Evolutionary conservation across 495 filamentous ascomycete species (phyloP).

Genomic region (Neurospora sp.): DNA sequence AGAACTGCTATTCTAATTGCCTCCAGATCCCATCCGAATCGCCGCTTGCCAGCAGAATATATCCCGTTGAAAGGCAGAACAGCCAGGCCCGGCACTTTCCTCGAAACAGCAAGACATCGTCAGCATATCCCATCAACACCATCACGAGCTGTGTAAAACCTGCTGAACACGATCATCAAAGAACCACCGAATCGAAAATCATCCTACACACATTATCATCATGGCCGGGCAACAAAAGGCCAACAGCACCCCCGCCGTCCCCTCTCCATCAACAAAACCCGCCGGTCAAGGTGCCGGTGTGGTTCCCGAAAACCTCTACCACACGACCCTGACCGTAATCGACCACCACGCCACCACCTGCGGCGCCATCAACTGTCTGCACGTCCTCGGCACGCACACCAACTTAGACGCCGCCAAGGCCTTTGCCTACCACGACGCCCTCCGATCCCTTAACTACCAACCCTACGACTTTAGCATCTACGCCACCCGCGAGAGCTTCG

Average conservation of each 20-base stretch:
- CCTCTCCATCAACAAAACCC: background rate
- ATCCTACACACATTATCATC: background rate
- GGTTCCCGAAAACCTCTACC: conserved; percentile 25
- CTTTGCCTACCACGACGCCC: conserved; percentile 17
- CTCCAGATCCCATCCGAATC: background rate
- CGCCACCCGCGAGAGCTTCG: conserved; percentile 1
- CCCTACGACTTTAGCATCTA: conserved; percentile 28
- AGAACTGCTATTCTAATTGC: background rate
- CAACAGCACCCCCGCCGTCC: background rate
- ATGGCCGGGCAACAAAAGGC: background rate
- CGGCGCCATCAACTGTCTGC: conserved; percentile 19
- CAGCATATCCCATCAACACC: background rate
- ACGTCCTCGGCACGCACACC: conserved; percentile 31
- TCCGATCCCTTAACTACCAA: conserved; percentile 23
- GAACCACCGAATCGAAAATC: too few species aligned
- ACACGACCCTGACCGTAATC: conserved; percentile 29
- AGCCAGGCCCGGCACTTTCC: background rate
- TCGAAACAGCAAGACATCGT: background rate
- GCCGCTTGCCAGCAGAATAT: background rate
- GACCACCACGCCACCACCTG: conserved; percentile 22
- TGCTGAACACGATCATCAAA: background rate
- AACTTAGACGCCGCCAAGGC: conserved; percentile 22
- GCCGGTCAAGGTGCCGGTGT: background rate
- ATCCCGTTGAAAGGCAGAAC: background rate
- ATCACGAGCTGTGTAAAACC: background rate